Evolutionary conservation across 768 basidiomycete genomes (phyloP).

Genomic region (Sarcomyxa edulis): DNA sequence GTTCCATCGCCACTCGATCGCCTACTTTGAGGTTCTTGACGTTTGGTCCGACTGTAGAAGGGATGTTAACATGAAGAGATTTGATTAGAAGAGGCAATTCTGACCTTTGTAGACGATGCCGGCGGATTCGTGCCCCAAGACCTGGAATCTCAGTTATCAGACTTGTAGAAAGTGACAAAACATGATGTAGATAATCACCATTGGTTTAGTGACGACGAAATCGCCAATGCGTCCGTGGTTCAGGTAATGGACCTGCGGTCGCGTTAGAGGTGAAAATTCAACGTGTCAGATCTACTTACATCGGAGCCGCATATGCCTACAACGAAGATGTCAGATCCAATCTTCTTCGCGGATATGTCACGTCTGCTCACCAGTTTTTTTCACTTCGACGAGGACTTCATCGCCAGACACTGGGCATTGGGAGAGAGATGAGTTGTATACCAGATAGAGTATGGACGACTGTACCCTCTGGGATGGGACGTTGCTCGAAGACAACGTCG

Average conservation of each 20-base stretch:
- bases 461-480: conserved; percentile 68
- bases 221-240: conserved; percentile 76
- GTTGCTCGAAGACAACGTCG: conserved; percentile 64
- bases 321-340: conserved; percentile 6
- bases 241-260: conserved; percentile 66
- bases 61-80: not conserved
- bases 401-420: conserved; percentile 61
- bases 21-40: conserved; percentile 77
- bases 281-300: conserved; percentile 36
- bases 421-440: conserved; percentile 3
- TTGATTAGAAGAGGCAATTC: not conserved
- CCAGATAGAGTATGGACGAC: not conserved
- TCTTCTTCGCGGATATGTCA: conserved; percentile 4
- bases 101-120: conserved; percentile 70
- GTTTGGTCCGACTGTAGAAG: conserved; percentile 56
- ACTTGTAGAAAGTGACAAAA: conserved; percentile 2
- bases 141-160: conserved; percentile 35
- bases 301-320: conserved; percentile 90
- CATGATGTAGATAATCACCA: too few relatives aligned
- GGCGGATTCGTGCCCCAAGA: conserved; percentile 91
- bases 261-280: conserved; percentile 8
- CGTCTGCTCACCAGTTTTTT: conserved; percentile 68
- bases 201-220: conserved; percentile 75
- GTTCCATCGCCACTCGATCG: conserved; percentile 89
- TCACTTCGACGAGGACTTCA: conserved; percentile 85